phyloP scores from a whole-genome alignment of 139 green algal species.

The Auxenochlorella protothecoides region DNA sequence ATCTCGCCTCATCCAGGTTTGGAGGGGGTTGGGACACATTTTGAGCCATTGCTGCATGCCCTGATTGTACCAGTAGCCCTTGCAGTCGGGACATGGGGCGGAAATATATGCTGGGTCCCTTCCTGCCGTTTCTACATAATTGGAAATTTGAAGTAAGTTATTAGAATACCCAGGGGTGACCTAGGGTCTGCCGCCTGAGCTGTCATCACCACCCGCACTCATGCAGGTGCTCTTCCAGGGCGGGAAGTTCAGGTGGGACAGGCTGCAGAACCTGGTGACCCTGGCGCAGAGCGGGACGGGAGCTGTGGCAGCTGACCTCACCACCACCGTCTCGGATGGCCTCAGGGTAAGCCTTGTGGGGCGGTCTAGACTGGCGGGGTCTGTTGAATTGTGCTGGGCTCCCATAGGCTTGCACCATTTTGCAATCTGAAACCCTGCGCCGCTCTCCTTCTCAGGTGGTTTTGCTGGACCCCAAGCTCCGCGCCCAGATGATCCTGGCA shows the following conservation, averaged over 20 bases:
- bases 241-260: constrained; percentile 89
- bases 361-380: background rate
- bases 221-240: constrained; percentile 75
- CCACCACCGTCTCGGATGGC: constrained; percentile 70
- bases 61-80: no score
- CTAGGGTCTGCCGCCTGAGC: background rate
- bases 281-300: constrained; percentile 45
- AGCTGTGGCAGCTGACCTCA: constrained; percentile 52
- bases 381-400: no score
- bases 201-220: background rate
- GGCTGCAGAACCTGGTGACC: constrained; percentile 89
- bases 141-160: background rate
- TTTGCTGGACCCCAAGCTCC: constrained; percentile 63
- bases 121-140: background rate
- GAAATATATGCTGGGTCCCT: background rate
- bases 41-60: no score
- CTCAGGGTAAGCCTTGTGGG: constrained; percentile 6
- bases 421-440: background rate
- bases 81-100: no score
- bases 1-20: constrained; percentile 81
- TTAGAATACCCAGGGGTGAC: background rate
- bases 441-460: constrained; percentile 32
- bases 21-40: no score
- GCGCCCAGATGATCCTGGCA: constrained; percentile 76
- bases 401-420: background rate